Evolutionary conservation across 2,329 filamentous ascomycete species (phyloP), one percentile per base, ranked within the genome.

Genomic region (Venturia oleaginea): DNA sequence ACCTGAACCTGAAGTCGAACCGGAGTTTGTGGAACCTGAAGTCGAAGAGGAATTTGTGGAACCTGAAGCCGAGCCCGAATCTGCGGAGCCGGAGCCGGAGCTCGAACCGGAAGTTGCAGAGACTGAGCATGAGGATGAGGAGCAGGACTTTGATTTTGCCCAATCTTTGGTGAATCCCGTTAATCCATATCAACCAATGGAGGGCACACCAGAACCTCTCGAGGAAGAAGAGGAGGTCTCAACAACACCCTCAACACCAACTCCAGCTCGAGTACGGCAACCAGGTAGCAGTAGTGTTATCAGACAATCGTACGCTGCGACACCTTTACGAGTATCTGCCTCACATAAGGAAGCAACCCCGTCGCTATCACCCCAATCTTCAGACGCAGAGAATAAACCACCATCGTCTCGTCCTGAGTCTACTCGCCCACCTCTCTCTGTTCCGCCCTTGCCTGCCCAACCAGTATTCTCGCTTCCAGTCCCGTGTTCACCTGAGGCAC

Each of bases 311-410:
- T 10, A 46, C 24, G 27, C 51, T 27, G 46, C 46, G 15, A 64
- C 43, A 15, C 51, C 63, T 37, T n/a, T 54, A 22, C 27, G 27
- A 15, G 10, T 34, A 24, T 37, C 27, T 27, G 46, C 48, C 8
- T 40, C 46, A 37, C 46, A 46, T 11, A 37, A 51, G n/a, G 43
- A 60, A 37, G 51, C 63, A 13, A 64, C 55, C 10, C 46, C 63
- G 22, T 37, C 64, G 4, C 19, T 34, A 17, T 61, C 63, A 19
- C 87, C 87, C 0, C 89, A 91, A 69, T 88, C 89, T 1, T 92
- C 90, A 0, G 88, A 94, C 71, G 88, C 88, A 0, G 90, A 94
- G 73, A 93, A 93, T 69, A 86, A 84, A 59, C 89, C 89, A 0
- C 90, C 90, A 0, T 89, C 88, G 0, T 86, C 86, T 5, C 84